Percentiles rank a stretch among this genome's conserved stretches.
These are phyloP conservation scores for Leccinum incarnatum DNA, from an alignment of 768 basidiomycete genomes.

Conservation along the genomic window DNA sequence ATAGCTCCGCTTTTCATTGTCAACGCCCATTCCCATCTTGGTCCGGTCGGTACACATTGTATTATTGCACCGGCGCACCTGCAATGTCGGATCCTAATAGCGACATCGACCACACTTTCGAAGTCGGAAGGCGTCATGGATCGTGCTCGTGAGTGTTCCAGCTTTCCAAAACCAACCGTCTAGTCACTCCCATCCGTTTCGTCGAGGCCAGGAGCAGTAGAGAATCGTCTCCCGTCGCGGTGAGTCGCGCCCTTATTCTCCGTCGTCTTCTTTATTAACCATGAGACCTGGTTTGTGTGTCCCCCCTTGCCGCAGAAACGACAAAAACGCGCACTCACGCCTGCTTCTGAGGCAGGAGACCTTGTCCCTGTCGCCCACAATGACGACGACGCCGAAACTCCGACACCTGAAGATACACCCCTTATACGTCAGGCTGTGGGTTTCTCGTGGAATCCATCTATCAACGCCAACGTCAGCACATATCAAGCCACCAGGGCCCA, in stretches of 20 bases:
- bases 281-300: background rate
- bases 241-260: slow-evolving; percentile 28
- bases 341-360: slow-evolving; percentile 50
- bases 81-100: slow-evolving; percentile 14
- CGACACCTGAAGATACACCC: slow-evolving; percentile 46
- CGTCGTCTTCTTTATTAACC: background rate
- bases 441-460: slow-evolving; percentile 40
- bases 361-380: slow-evolving; percentile 39
- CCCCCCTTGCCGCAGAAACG: slow-evolving; percentile 32
- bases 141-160: slow-evolving; percentile 34
- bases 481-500: slow-evolving; percentile 27
- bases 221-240: slow-evolving; percentile 51
- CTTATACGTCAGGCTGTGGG: slow-evolving; percentile 60
- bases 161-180: background rate
- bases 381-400: slow-evolving; percentile 42
- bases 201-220: slow-evolving; percentile 48
- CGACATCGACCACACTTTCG: slow-evolving; percentile 24
- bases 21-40: background rate
- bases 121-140: slow-evolving; percentile 34
- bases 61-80: background rate
- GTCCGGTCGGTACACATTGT: background rate
- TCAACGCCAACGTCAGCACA: slow-evolving; percentile 27
- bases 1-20: background rate
- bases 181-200: slow-evolving; percentile 2
- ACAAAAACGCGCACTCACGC: slow-evolving; percentile 50